phyloP scores from a whole-genome alignment of 2,329 filamentous ascomycete species.

The Curvularia sp. region DNA sequence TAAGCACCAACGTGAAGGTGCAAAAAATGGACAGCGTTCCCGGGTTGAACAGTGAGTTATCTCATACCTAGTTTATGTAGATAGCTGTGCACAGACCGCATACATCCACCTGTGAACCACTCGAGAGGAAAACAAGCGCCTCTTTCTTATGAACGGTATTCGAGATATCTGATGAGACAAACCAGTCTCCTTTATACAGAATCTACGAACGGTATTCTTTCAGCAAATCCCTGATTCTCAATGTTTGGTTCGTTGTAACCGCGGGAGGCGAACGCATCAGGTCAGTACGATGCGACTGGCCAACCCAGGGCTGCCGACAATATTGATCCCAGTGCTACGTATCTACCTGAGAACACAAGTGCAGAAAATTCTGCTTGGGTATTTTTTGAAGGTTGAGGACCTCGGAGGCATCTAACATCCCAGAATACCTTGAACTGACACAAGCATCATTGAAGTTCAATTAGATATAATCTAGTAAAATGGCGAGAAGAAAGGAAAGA shows the following conservation, averaged over 20 bases:
- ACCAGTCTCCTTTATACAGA: too few species aligned
- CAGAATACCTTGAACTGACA: neutral
- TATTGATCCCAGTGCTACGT: neutral
- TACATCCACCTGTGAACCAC: neutral
- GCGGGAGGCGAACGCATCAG: neutral
- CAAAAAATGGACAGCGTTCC: neutral
- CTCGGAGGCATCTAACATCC: neutral
- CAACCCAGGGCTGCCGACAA: neutral
- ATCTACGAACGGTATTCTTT: too few species aligned
- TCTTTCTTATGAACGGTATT: neutral
- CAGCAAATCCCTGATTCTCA: neutral
- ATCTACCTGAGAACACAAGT: neutral
- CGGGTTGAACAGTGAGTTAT: neutral
- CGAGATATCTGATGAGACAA: neutral
- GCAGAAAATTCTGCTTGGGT: neutral
- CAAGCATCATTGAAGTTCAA: neutral
- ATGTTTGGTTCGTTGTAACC: neutral
- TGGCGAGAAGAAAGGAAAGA: too few species aligned
- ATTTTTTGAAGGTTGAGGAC: neutral
- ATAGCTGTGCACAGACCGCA: neutral
- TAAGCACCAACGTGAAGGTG: neutral
- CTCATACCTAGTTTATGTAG: neutral
- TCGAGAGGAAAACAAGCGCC: neutral
- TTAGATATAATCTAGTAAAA: neutral
- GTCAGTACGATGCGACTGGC: neutral